phyloP scores from a whole-genome alignment of 73 alveolate genomes.

The Paramecium caudatum region DNA sequence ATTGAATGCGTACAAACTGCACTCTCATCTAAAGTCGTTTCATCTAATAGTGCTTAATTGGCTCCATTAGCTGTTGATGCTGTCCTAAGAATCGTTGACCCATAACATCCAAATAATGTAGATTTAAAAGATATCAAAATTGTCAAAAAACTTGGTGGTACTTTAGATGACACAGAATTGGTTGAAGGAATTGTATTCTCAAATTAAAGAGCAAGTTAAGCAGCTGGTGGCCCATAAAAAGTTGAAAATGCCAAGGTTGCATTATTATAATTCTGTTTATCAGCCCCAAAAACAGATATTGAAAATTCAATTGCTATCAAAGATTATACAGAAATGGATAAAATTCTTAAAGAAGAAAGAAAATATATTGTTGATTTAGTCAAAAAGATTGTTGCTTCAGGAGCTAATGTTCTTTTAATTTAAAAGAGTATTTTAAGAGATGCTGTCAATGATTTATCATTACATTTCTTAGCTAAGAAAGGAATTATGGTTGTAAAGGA shows the following conservation, averaged over 20 bases:
- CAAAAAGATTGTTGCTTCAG: constrained; percentile 97
- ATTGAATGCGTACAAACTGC: constrained; percentile 97
- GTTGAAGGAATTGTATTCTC: constrained; percentile 98
- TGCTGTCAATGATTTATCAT: constrained; percentile 98
- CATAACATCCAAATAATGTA: constrained; percentile 91
- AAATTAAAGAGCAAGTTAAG: constrained; percentile 92
- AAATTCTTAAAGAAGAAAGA: constrained; percentile 99
- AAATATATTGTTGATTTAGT: constrained; percentile 94
- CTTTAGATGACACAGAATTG: constrained; percentile 99
- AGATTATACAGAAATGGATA: constrained; percentile 99
- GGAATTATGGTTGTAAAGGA: constrained; percentile 98
- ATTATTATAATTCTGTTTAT: constrained; percentile 98
- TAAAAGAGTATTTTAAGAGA: constrained; percentile 98
- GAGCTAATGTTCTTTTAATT: constrained; percentile 98
- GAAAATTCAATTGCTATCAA: constrained; percentile 91
- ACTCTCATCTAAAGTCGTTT: constrained; percentile 96
- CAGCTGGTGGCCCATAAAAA: constrained; percentile 99
- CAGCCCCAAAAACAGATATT: constrained; percentile 99
- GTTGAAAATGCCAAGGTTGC: constrained; percentile 98
- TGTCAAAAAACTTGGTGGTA: constrained; percentile 98
- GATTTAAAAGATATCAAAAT: constrained; percentile 98
- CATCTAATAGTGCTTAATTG: constrained; percentile 94
- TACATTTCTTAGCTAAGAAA: constrained; percentile 98
- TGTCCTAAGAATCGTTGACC: constrained; percentile 91
- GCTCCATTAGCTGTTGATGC: constrained; percentile 99